phyloP scores from a whole-genome alignment of 176 grass and related monocot genomes.

The Tuctoria greenei region DNA sequence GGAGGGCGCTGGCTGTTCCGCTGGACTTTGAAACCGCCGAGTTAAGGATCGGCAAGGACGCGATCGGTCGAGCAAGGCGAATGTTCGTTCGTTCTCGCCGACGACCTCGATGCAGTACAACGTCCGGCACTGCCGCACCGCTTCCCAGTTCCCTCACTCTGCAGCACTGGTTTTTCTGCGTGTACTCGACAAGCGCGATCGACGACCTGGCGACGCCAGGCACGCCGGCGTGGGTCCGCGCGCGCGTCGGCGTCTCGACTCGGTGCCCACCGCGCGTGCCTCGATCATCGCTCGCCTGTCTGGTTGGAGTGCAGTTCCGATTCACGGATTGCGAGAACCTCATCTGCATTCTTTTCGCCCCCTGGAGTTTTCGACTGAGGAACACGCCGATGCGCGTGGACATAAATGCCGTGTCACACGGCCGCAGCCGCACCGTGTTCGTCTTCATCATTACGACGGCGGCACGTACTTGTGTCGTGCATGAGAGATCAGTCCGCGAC shows the following conservation, averaged over 20 bases:
- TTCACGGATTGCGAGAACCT: neutral
- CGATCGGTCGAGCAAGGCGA: neutral
- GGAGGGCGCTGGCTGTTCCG: neutral
- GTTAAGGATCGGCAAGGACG: neutral
- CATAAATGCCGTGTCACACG: too few species aligned
- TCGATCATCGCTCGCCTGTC: constrained; percentile 16
- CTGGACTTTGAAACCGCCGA: neutral
- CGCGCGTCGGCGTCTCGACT: neutral
- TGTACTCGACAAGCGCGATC: neutral
- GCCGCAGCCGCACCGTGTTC: too few species aligned
- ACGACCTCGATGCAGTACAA: neutral
- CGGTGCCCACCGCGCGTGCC: constrained; percentile 13
- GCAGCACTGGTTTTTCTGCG: neutral
- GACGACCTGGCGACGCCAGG: neutral
- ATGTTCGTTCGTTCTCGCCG: constrained; percentile 2
- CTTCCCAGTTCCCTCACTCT: too few species aligned
- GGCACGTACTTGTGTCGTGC: too few species aligned
- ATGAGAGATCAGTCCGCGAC: too few species aligned
- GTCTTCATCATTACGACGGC: too few species aligned
- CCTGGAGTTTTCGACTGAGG: too few species aligned
- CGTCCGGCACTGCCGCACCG: too few species aligned
- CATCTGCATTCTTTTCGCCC: too few species aligned
- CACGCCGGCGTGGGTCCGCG: neutral
- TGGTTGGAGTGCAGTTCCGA: neutral
- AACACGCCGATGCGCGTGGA: too few species aligned